Evolutionary conservation across 2,329 filamentous ascomycete species (phyloP), one percentile per base, ranked within the genome.

Genomic region (Colletotrichum horii): DNA sequence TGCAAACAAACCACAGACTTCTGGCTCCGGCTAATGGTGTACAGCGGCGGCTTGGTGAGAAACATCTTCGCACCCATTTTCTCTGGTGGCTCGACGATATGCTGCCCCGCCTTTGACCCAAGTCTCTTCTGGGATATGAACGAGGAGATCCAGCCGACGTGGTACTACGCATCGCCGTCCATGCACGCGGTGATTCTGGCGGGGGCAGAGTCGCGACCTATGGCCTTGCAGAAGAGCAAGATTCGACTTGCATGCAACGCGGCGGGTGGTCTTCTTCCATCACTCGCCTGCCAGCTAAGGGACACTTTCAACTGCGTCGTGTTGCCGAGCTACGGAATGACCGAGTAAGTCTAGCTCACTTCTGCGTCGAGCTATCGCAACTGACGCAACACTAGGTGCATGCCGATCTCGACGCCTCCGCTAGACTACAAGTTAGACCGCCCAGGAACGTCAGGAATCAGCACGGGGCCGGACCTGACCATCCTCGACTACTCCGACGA

Each of bases 271-370:
- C 83, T 91, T 4, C 83, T 90, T 4, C 89, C 89, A 2, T 87
- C 88, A 3, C 81, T 91, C 52, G 89, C 89, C 1, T 80, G 81
- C 32, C 87, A 86, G 68, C 83, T 91, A 12, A 84, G 85, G 19
- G 85, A 89, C 72, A 88, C 86, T 0, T 91, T 91, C 80, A 81
- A 85, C 14, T 89, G 88, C 71, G 85, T 84, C 4, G 86, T 91
- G 4, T 83, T 91, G 22, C 89, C 89, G 4, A 90, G 88, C 77
- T 91, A 91, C 77, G 90, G 89, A 22, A 91, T 91, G 89, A 91
- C 89, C 1, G 89, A 91, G 82, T 84, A 78, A 80, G 83, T 78
- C 28, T 30, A n/a, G 32, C 24, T 16, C 24, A 1, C 15, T 32
- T 14, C 8, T 16, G 22, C 12, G 34, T 22, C 15, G 11, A 43